Evolutionary conservation across 176 grass and related monocot species (phyloP).

Genomic region (Luzula sylvatica): DNA sequence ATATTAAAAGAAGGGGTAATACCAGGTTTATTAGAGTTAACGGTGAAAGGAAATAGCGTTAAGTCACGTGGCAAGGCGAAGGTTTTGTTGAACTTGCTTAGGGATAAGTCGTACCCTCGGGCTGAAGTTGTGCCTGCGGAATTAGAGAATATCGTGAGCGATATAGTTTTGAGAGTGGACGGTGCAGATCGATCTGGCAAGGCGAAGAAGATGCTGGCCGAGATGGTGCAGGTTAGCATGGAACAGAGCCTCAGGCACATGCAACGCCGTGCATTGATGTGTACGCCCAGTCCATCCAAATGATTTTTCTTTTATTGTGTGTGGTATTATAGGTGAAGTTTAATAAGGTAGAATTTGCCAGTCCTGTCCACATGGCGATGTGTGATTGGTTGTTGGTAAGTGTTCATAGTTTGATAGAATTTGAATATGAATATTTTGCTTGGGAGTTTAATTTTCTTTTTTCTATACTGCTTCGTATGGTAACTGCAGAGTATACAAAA

Average conservation of each 20-base stretch:
- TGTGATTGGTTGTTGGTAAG: slow-evolving; percentile 30
- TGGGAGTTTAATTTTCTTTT: no score
- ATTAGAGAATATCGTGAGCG: slow-evolving; percentile 75
- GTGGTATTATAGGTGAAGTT: neutral
- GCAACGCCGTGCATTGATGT: slow-evolving; percentile 56
- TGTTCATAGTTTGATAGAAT: slow-evolving; percentile 22
- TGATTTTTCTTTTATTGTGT: slow-evolving; percentile 3
- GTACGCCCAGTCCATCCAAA: slow-evolving; percentile 18
- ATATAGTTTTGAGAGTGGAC: slow-evolving; percentile 67
- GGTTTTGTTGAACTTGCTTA: slow-evolving; percentile 47
- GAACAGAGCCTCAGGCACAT: slow-evolving; percentile 94
- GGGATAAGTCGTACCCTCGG: slow-evolving; percentile 40
- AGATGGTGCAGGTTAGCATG: slow-evolving; percentile 99
- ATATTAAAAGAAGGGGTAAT: slow-evolving; percentile 85
- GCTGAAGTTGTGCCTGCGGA: slow-evolving; percentile 34
- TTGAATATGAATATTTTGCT: slow-evolving; percentile 8
- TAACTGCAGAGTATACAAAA: no score
- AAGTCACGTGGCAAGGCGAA: slow-evolving; percentile 63
- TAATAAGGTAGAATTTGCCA: slow-evolving; percentile 33
- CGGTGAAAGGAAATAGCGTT: slow-evolving; percentile 52
- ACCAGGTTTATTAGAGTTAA: slow-evolving; percentile 79
- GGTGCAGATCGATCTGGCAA: slow-evolving; percentile 58
- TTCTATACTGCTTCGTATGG: no score
- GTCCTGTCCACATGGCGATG: slow-evolving; percentile 34
- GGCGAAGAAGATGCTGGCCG: slow-evolving; percentile 96